These are phyloP conservation scores for Dimocarpus longan DNA, from an alignment of 345 rosid species.

Conservation along the genomic window DNA sequence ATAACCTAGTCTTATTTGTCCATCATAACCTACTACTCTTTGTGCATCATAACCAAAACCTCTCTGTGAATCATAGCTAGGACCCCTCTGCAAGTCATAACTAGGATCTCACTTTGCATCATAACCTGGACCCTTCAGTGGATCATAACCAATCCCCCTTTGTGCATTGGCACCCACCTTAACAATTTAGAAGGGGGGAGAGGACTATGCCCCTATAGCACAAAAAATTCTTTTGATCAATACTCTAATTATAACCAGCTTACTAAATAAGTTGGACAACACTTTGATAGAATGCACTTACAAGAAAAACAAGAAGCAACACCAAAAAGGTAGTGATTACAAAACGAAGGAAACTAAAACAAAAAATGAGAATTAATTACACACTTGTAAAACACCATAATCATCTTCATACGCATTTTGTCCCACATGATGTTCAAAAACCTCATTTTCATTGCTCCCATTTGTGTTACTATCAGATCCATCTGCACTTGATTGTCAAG, in stretches of 20 bases:
- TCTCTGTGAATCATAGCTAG: slow-evolving; percentile 27
- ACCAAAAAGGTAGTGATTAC: too few relatives aligned
- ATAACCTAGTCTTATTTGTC: slow-evolving; percentile 23
- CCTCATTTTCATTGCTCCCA: slow-evolving; percentile 53
- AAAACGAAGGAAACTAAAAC: too few relatives aligned
- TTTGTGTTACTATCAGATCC: slow-evolving; percentile 57
- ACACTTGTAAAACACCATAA: slow-evolving; percentile 67
- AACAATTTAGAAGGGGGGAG: slow-evolving; percentile 34
- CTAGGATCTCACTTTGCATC: slow-evolving; percentile 22
- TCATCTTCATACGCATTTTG: slow-evolving; percentile 56
- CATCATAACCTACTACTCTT: slow-evolving; percentile 24
- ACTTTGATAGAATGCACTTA: too few relatives aligned
- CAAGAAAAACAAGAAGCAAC: too few relatives aligned
- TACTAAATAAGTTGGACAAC: too few relatives aligned
- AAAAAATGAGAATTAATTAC: too few relatives aligned
- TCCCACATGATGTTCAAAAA: slow-evolving; percentile 51
- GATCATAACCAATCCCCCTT: slow-evolving; percentile 29
- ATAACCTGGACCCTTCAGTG: slow-evolving; percentile 37
- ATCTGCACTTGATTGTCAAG: slow-evolving; percentile 42
- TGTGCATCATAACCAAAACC: slow-evolving; percentile 21
- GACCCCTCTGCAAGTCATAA: too few relatives aligned
- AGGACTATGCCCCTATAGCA: slow-evolving; percentile 49
- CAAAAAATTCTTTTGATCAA: background rate
- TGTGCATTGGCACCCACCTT: slow-evolving; percentile 37
- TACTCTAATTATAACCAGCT: too few relatives aligned